Percentiles rank a stretch among this genome's conserved stretches.
phyloP scores from a whole-genome alignment of 2,329 filamentous ascomycete genomes.

The Thermoascus crustaceus region DNA sequence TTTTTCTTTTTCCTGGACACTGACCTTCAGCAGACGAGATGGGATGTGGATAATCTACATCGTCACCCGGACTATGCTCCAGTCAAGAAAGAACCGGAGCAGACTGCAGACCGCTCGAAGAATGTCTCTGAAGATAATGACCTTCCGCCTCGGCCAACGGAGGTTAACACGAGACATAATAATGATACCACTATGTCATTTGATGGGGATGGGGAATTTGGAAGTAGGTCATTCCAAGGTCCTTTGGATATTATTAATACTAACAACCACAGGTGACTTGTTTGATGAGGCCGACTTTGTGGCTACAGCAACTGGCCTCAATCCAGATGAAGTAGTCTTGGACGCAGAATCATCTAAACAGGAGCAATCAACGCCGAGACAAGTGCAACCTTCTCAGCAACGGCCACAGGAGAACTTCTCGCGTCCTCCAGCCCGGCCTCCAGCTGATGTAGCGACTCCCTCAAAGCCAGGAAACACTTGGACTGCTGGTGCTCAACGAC shows the following conservation, averaged over 20 bases:
- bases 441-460: slow-evolving; percentile 25
- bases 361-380: slow-evolving; percentile 20
- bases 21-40: slow-evolving; percentile 46
- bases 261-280: slow-evolving; percentile 41
- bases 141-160: slow-evolving; percentile 27
- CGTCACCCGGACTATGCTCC: slow-evolving; percentile 66
- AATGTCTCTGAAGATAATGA: slow-evolving; percentile 40
- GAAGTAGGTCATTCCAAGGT: slow-evolving; percentile 23
- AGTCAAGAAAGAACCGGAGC: slow-evolving; percentile 50
- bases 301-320: slow-evolving; percentile 57
- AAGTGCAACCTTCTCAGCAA: slow-evolving; percentile 14
- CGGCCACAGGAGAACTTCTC: slow-evolving; percentile 14
- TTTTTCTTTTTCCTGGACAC: slow-evolving; percentile 11
- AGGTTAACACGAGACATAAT: slow-evolving; percentile 21
- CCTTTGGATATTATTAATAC: neutral
- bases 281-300: slow-evolving; percentile 72
- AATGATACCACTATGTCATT: slow-evolving; percentile 21
- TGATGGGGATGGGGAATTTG: slow-evolving; percentile 36
- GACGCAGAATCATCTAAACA: slow-evolving; percentile 24
- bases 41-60: slow-evolving; percentile 71
- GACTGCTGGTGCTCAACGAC: slow-evolving; percentile 13
- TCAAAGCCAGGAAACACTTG: slow-evolving; percentile 30
- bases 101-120: slow-evolving; percentile 26
- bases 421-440: slow-evolving; percentile 12
- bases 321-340: slow-evolving; percentile 69